phyloP scores from a whole-genome alignment of 306 rosid genomes.

The Cicer pinnatifidum region DNA sequence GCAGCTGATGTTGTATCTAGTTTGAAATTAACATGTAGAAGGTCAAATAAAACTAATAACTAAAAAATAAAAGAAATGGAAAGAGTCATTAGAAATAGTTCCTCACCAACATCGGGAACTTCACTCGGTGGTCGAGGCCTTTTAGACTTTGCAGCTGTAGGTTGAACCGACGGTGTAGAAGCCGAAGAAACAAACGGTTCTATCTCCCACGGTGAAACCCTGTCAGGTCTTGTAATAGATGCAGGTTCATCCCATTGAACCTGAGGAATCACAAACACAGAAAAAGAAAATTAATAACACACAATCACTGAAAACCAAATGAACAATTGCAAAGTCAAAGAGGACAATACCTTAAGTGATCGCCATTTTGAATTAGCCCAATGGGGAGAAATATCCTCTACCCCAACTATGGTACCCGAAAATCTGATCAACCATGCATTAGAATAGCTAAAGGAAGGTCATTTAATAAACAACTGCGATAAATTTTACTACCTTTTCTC shows the following conservation, averaged over 20 bases:
- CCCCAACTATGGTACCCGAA: slow-evolving; percentile 86
- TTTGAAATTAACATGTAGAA: slow-evolving; percentile 17
- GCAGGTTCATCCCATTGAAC: slow-evolving; percentile 98
- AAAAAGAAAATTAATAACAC: slow-evolving; percentile 23
- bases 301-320: neutral
- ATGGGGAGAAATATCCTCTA: slow-evolving; percentile 74
- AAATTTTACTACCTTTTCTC: slow-evolving; percentile 76
- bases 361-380: slow-evolving; percentile 87
- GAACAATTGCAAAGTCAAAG: slow-evolving; percentile 23
- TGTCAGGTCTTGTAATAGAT: slow-evolving; percentile 77
- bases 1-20: slow-evolving; percentile 56
- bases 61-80: neutral
- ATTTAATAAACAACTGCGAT: slow-evolving; percentile 1
- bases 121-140: slow-evolving; percentile 79
- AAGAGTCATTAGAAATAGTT: slow-evolving; percentile 13
- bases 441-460: slow-evolving; percentile 39
- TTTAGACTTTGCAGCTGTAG: slow-evolving; percentile 62
- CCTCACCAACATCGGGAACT: slow-evolving; percentile 59
- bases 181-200: slow-evolving; percentile 71
- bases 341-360: slow-evolving; percentile 70
- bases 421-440: slow-evolving; percentile 61
- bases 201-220: slow-evolving; percentile 95
- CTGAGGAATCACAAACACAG: slow-evolving; percentile 47
- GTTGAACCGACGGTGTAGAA: slow-evolving; percentile 56
- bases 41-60: slow-evolving; percentile 33